Base-by-base conservation (phyloP, 345 rosid species). In the Draba incana region DNA sequence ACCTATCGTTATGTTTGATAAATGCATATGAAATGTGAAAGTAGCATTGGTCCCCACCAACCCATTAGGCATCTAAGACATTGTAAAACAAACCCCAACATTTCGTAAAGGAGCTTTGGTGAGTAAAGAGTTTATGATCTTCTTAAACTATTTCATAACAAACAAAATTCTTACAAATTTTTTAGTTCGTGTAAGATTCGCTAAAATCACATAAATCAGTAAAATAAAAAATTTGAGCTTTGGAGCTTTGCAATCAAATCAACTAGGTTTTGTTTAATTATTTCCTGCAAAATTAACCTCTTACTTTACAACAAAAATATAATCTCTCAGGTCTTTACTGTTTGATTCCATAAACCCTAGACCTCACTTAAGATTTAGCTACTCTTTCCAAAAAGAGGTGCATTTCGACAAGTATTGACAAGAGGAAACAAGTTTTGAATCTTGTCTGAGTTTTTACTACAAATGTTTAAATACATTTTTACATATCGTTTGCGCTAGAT, bases 401-500 rank as follows among this genome's bases (percentile, higher is more conserved):
- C 46, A 28, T 28, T 28, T 28, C 5, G 31, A 28, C 28, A 30
- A 45, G 33, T 33, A 37, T 24, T 67, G 12, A 57, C 15, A 24
- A 46, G 30, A 35, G 20, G 25, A 31, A n/a, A 24, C 2, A 68
- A 44, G 27, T 46, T 46, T n/a, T 35, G 39, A 35, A n/a, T 46
- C 38, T 46, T 9, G 46, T 24, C 11, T 47, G 38, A 56, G 35
- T 31, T 24, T 68, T 45, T 4, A 6, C 27, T 35, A 44, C 8
- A 3, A 16, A 48, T 20, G 3, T 9, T 6, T 41, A 1, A 25
- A 47, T 48, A 25, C 35, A 39, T 41, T 41, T 37, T 12, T 31
- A 53, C 66, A 62, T 77, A 71, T 75, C 53, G 60, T 53, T 74
- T 70, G 64, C 31, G 47, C 46, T 59, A 8, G 60, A 79, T 35